Conservation (phyloP, 306 rosid species). For the Corylus avellana region DNA sequence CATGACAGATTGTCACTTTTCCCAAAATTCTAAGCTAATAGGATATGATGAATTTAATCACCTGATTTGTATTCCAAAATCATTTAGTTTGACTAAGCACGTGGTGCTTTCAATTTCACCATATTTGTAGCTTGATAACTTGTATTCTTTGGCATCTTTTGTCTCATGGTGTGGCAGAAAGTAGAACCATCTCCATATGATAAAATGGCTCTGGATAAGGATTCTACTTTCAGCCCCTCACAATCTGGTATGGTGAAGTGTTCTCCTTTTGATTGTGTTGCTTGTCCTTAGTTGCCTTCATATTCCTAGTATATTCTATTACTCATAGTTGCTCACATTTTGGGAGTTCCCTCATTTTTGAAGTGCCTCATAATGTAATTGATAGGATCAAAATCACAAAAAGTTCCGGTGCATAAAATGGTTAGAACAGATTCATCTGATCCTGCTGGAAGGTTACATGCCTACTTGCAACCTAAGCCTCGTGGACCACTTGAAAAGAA, state of each 20-base stretch:
- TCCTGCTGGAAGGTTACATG: conserved; percentile 92
- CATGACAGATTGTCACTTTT: not conserved
- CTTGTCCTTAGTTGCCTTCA: conserved; percentile 22
- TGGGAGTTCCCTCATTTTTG: not conserved
- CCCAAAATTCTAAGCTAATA: not conserved
- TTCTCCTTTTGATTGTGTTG: conserved; percentile 24
- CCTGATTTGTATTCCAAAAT: not conserved
- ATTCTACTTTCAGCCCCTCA: conserved; percentile 45
- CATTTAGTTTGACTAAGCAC: not conserved
- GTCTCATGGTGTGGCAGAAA: conserved; percentile 42
- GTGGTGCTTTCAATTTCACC: conserved; percentile 3
- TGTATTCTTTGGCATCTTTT: conserved; percentile 24
- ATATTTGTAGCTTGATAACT: not conserved
- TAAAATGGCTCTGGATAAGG: conserved; percentile 39
- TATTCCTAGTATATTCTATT: conserved; percentile 15
- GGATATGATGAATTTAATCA: not conserved
- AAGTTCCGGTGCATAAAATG: conserved; percentile 82
- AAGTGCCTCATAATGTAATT: conserved; percentile 15
- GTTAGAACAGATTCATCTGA: conserved; percentile 89
- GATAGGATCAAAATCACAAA: conserved; percentile 66
- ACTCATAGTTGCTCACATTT: not conserved
- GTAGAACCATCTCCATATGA: conserved; percentile 47
- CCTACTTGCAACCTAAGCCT: conserved; percentile 58
- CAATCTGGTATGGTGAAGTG: conserved; percentile 41
- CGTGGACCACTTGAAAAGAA: conserved; percentile 43